These are phyloP conservation scores for Leccinum imitatum DNA, from an alignment of 768 basidiomycete genomes.

Conservation along the genomic window DNA sequence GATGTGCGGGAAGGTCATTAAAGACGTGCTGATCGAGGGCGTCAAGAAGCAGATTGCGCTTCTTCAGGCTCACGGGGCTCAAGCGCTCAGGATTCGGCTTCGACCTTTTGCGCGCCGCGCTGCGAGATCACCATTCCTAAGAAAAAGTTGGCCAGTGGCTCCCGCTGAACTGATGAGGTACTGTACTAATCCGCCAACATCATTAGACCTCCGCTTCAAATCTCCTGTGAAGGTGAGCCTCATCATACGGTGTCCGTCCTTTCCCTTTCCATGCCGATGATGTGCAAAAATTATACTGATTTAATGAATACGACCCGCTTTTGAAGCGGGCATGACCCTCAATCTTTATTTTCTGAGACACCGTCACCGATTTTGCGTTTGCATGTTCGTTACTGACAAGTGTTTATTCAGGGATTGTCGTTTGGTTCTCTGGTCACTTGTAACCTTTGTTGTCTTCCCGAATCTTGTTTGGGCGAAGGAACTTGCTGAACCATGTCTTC, in stretches of 20 bases:
- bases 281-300: slow-evolving; percentile 8
- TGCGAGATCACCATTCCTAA: not conserved
- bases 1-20: slow-evolving; percentile 16
- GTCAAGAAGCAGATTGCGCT: slow-evolving; percentile 10
- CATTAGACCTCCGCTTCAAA: too few relatives aligned
- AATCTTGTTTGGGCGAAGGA: too few relatives aligned
- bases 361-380: too few relatives aligned
- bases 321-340: slow-evolving; percentile 5
- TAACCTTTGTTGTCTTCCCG: too few relatives aligned
- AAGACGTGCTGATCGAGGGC: slow-evolving; percentile 11
- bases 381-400: too few relatives aligned
- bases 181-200: not conserved
- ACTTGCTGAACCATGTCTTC: too few relatives aligned
- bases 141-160: not conserved
- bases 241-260: not conserved
- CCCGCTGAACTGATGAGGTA: not conserved
- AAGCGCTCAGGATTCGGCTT: not conserved
- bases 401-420: too few relatives aligned
- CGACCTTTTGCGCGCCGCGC: not conserved
- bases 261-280: not conserved
- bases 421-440: too few relatives aligned
- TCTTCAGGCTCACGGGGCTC: not conserved
- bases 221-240: not conserved
- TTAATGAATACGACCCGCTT: slow-evolving; percentile 15
- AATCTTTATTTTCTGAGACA: too few relatives aligned